Conservation (phyloP, 2,329 filamentous ascomycete species). For the Cytospora mali region DNA sequence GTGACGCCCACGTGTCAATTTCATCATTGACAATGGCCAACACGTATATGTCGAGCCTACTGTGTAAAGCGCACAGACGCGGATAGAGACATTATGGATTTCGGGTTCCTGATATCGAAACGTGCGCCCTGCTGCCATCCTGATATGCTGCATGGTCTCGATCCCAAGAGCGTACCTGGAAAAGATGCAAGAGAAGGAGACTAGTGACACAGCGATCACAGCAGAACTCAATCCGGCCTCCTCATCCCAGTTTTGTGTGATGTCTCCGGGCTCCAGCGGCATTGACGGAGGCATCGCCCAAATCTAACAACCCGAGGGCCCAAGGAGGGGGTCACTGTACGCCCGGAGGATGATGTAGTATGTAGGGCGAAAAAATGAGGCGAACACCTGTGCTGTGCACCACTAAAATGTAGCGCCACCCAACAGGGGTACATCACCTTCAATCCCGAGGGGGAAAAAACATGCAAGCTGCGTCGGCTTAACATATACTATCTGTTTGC, state of each 20-base stretch:
- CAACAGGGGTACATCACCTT: conserved; percentile 16
- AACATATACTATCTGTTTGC: conserved; percentile 11
- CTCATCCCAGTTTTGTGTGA: conserved; percentile 8
- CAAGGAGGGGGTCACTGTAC: conserved; percentile 11
- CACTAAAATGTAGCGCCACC: conserved; percentile 15
- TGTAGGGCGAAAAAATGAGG: conserved; percentile 18
- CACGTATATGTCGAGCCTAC: background rate
- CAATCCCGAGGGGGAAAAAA: background rate
- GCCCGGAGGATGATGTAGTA: conserved; percentile 5
- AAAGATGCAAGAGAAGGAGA: conserved; percentile 4
- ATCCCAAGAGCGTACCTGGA: background rate
- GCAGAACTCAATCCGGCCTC: conserved; percentile 1
- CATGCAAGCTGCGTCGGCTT: conserved; percentile 17
- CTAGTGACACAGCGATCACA: conserved; percentile 6
- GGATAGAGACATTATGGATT: background rate
- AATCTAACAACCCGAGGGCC: conserved; percentile 9
- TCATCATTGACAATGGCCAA: background rate
- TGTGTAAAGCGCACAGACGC: background rate
- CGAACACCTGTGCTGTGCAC: conserved; percentile 13
- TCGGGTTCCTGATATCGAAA: background rate
- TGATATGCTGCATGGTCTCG: background rate
- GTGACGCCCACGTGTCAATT: background rate
- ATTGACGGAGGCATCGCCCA: conserved; percentile 7
- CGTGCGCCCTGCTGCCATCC: background rate
- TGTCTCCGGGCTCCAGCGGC: background rate